Percentiles rank a stretch among this genome's conserved stretches.
phyloP scores from a whole-genome alignment of 2,329 filamentous ascomycete genomes.

The Sphaerulina vaccinii region DNA sequence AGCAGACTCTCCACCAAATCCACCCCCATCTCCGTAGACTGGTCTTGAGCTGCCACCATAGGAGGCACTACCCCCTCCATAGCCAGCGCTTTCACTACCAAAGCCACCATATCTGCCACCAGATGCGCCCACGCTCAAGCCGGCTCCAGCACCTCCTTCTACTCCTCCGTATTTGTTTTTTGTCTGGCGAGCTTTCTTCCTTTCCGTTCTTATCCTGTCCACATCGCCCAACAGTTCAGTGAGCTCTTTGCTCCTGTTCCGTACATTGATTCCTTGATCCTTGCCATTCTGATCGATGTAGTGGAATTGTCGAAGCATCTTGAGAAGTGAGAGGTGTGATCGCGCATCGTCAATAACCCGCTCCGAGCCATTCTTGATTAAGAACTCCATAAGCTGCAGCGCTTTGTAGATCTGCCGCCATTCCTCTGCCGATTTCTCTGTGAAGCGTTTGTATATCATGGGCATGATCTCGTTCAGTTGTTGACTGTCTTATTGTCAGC shows the following conservation, averaged over 20 bases:
- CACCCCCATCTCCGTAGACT: constrained; percentile 94
- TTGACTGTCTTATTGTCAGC: constrained; percentile 60
- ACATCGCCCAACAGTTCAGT: constrained; percentile 91
- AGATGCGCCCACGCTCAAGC: constrained; percentile 54
- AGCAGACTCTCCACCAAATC: constrained; percentile 72
- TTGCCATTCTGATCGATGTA: constrained; percentile 96
- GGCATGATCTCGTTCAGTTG: constrained; percentile 99
- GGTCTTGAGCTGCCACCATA: constrained; percentile 65
- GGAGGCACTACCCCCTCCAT: constrained; percentile 43
- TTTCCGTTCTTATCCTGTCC: constrained; percentile 70
- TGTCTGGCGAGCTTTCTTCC: constrained; percentile 86
- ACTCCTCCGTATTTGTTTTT: constrained; percentile 95
- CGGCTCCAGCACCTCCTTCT: constrained; percentile 68
- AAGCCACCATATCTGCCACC: constrained; percentile 80
- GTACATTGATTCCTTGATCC: constrained; percentile 95
- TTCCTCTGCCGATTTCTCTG: constrained; percentile 95
- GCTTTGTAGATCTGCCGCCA: constrained; percentile 99
- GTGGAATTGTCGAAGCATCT: constrained; percentile 98
- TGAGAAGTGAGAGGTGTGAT: constrained; percentile 89
- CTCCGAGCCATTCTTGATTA: constrained; percentile 97
- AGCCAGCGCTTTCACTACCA: constrained; percentile 67
- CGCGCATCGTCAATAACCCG: constrained; percentile 95
- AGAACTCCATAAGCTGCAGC: constrained; percentile 90
- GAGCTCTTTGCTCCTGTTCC: constrained; percentile 93
- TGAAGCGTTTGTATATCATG: constrained; percentile 99